phyloP scores from a whole-genome alignment of 2,329 filamentous ascomycete species.

The Sporothrix schenckii region DNA sequence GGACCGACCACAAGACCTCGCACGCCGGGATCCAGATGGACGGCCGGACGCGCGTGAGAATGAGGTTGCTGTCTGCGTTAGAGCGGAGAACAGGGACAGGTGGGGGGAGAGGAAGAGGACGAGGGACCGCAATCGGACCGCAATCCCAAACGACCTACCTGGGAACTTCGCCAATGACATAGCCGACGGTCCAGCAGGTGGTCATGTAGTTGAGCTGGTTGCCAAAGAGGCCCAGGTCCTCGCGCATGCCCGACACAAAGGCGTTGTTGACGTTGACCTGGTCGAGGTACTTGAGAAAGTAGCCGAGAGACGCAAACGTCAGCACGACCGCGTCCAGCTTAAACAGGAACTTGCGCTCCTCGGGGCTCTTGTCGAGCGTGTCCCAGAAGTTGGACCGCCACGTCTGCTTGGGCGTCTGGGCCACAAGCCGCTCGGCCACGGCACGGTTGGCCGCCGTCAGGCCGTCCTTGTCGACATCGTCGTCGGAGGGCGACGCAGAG shows the following conservation, averaged over 20 bases:
- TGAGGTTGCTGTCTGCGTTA: constrained; percentile 39
- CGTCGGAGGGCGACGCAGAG: background rate
- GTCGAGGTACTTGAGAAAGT: constrained; percentile 52
- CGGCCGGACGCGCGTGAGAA: constrained; percentile 48
- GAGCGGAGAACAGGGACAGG: background rate
- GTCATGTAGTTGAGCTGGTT: constrained; percentile 48
- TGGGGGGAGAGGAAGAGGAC: no score
- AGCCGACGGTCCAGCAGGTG: constrained; percentile 45
- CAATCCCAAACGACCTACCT: constrained; percentile 35
- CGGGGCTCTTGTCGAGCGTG: constrained; percentile 46
- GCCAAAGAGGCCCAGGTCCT: constrained; percentile 47
- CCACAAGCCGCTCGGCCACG: constrained; percentile 28
- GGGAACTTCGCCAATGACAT: constrained; percentile 47
- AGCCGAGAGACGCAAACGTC: constrained; percentile 48
- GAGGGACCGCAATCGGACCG: no score
- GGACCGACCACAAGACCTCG: constrained; percentile 45
- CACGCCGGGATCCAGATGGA: constrained; percentile 50
- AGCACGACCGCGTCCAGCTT: constrained; percentile 44
- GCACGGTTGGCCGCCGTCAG: constrained; percentile 29
- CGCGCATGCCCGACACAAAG: constrained; percentile 53
- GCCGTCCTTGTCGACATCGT: constrained; percentile 27
- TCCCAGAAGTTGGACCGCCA: constrained; percentile 57
- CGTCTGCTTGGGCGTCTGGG: constrained; percentile 38
- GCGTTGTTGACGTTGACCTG: constrained; percentile 49
- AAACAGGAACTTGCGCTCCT: constrained; percentile 43